Conservation (phyloP, 768 basidiomycete species). For the Mycena rebaudengoi region DNA sequence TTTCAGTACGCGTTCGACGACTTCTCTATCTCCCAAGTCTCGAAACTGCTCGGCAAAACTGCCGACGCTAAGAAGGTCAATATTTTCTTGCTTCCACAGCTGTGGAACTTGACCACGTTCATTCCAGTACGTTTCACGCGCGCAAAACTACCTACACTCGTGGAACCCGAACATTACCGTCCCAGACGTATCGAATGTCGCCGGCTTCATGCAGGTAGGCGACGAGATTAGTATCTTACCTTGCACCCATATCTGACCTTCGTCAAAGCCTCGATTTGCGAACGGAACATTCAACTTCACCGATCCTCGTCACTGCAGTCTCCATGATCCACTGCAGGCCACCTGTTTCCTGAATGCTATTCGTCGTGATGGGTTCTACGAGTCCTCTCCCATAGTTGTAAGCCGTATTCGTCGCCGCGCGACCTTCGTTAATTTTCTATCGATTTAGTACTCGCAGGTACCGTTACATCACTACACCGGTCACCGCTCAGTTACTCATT, state of each 20-base stretch:
- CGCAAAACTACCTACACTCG: slow-evolving; percentile 64
- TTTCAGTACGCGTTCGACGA: slow-evolving; percentile 72
- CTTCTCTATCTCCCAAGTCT: slow-evolving; percentile 71
- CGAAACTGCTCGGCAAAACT: slow-evolving; percentile 58
- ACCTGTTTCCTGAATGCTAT: slow-evolving; percentile 68
- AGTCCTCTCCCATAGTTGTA: slow-evolving; percentile 69
- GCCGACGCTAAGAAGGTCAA: slow-evolving; percentile 60
- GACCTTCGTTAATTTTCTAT: neutral
- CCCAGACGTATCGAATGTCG: slow-evolving; percentile 54
- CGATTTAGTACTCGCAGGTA: slow-evolving; percentile 64
- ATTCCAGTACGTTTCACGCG: slow-evolving; percentile 58
- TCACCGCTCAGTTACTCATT: neutral
- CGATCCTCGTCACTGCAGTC: slow-evolving; percentile 72
- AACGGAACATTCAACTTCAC: slow-evolving; percentile 71
- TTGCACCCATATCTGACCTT: neutral
- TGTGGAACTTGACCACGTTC: neutral
- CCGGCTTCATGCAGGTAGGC: slow-evolving; percentile 69
- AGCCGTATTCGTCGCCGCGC: slow-evolving; percentile 29
- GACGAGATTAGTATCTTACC: neutral
- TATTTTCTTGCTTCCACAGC: neutral
- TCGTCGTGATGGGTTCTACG: slow-evolving; percentile 70
- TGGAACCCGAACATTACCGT: slow-evolving; percentile 67
- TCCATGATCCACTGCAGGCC: slow-evolving; percentile 63
- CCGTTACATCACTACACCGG: slow-evolving; percentile 9
- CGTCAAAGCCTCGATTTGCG: slow-evolving; percentile 57